Conservation (phyloP, 2,329 filamentous ascomycete genomes). For the Arthrobotrys conoides region DNA sequence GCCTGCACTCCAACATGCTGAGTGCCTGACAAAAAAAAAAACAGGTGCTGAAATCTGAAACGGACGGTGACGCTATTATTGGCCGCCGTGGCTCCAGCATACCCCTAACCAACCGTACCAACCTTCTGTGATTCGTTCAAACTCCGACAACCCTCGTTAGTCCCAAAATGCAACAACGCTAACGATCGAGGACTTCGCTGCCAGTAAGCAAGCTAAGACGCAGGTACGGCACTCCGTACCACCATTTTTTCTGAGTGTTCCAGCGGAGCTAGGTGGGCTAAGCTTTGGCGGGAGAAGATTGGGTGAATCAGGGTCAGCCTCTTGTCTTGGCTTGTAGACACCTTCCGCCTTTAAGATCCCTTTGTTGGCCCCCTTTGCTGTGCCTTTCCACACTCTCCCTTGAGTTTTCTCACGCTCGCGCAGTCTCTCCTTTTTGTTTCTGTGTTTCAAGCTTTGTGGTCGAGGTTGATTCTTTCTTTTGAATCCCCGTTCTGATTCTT, state of each 20-base stretch:
- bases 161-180: slow-evolving; percentile 26
- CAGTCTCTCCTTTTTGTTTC: slow-evolving; percentile 44
- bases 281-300: slow-evolving; percentile 45
- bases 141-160: neutral
- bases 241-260: slow-evolving; percentile 1
- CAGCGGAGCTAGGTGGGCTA: slow-evolving; percentile 25
- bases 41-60: slow-evolving; percentile 46
- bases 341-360: slow-evolving; percentile 47
- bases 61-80: slow-evolving; percentile 55
- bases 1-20: slow-evolving; percentile 27
- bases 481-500: neutral
- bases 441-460: slow-evolving; percentile 40
- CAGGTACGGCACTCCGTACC: neutral
- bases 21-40: slow-evolving; percentile 6
- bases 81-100: slow-evolving; percentile 11
- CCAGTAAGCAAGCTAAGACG: slow-evolving; percentile 7
- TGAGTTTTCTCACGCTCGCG: slow-evolving; percentile 26
- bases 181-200: neutral
- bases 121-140: slow-evolving; percentile 36
- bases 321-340: slow-evolving; percentile 33
- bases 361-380: slow-evolving; percentile 38
- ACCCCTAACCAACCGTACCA: slow-evolving; percentile 19
- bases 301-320: slow-evolving; percentile 59
- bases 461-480: slow-evolving; percentile 25
- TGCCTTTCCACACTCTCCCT: neutral